Conservation (phyloP, 352 stramenopile species). For the Phytophthora sp. region DNA sequence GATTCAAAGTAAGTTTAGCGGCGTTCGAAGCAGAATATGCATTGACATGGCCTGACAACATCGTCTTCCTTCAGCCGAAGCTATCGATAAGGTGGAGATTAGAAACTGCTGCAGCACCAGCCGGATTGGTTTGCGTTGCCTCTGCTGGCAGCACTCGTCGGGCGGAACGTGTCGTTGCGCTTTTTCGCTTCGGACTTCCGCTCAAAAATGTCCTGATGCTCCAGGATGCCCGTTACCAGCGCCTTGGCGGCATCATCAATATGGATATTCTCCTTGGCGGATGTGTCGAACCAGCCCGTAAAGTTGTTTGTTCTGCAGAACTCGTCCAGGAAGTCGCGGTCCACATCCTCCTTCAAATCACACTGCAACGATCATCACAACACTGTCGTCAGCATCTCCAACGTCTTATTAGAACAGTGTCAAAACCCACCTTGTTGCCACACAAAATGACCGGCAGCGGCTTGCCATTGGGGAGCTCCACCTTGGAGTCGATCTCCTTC, state of each 20-base stretch:
- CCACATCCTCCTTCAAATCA: constrained; percentile 83
- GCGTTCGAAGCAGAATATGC: constrained; percentile 22
- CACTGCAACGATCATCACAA: constrained; percentile 49
- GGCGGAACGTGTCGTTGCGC: constrained; percentile 78
- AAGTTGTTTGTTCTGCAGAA: constrained; percentile 93
- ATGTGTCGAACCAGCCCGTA: constrained; percentile 93
- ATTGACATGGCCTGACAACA: constrained; percentile 29
- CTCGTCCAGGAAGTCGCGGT: constrained; percentile 79
- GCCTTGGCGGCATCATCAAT: constrained; percentile 90
- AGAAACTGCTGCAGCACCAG: constrained; percentile 91
- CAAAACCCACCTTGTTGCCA: constrained; percentile 88
- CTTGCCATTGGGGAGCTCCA: constrained; percentile 92
- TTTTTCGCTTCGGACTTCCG: constrained; percentile 77
- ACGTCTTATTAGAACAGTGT: background rate
- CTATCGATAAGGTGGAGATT: constrained; percentile 15
- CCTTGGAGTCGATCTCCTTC: constrained; percentile 93
- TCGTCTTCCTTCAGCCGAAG: constrained; percentile 12
- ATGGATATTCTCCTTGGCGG: constrained; percentile 92
- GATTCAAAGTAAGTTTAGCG: constrained; percentile 26
- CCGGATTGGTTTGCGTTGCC: constrained; percentile 49
- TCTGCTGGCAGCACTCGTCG: constrained; percentile 56
- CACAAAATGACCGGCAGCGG: constrained; percentile 91
- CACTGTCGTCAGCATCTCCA: constrained; percentile 4
- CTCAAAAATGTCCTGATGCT: constrained; percentile 89
- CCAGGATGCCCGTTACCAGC: constrained; percentile 78